A percentile compares a stretch with the other conserved stretches of the same genome.
Evolutionary conservation across 805 yeast genomes (phyloP).

Genomic region (Zygoascus tannicola): DNA sequence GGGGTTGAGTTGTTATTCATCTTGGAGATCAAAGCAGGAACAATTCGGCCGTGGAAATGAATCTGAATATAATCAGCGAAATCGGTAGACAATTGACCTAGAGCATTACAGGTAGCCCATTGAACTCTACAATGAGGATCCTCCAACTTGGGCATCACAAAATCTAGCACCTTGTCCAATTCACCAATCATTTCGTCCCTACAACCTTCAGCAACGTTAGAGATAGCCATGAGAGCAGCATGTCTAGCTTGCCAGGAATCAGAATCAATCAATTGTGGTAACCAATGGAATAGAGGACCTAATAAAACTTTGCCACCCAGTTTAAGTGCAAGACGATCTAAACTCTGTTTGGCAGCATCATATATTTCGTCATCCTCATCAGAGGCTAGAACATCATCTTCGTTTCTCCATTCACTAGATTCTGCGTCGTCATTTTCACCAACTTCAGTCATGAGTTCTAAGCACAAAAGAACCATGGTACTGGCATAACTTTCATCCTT

Average conservation of each 20-base stretch:
- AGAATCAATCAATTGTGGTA: conserved; percentile 75
- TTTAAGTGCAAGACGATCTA: conserved; percentile 80
- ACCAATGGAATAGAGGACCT: conserved; percentile 73
- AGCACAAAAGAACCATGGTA: conserved; percentile 60
- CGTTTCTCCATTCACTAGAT: conserved; percentile 76
- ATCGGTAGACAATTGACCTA: conserved; percentile 96
- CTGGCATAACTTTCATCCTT: conserved; percentile 62
- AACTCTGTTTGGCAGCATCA: conserved; percentile 88
- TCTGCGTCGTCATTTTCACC: conserved; percentile 82
- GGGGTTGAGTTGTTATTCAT: conserved; percentile 59
- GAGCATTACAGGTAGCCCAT: conserved; percentile 92
- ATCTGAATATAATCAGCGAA: conserved; percentile 84
- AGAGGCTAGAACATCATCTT: conserved; percentile 65
- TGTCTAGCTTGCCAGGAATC: conserved; percentile 88
- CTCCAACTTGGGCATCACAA: conserved; percentile 74
- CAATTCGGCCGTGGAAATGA: conserved; percentile 63
- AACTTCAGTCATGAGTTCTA: conserved; percentile 86
- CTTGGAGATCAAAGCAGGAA: conserved; percentile 83
- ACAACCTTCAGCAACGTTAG: conserved; percentile 97
- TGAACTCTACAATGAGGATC: conserved; percentile 93
- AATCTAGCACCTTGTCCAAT: conserved; percentile 69
- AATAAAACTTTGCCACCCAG: conserved; percentile 79
- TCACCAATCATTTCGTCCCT: conserved; percentile 76
- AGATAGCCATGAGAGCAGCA: conserved; percentile 93
- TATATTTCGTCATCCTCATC: conserved; percentile 81